Conservation (phyloP, 192 early-diverging fungal genomes). For the Coemansia sp. region DNA sequence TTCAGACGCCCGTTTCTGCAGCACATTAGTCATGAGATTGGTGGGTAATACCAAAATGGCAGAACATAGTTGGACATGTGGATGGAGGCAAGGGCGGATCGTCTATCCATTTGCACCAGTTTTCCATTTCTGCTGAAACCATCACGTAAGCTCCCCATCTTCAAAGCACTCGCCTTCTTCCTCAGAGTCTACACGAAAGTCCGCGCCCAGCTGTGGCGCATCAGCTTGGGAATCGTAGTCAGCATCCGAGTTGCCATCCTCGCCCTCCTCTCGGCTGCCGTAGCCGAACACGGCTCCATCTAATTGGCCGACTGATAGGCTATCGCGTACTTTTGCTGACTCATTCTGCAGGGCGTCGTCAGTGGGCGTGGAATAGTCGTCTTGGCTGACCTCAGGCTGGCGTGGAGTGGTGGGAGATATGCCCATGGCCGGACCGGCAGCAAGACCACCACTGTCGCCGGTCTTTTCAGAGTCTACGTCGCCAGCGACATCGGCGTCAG, state of each 20-base stretch:
- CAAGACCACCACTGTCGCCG: neutral
- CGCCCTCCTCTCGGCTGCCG: slow-evolving; percentile 20
- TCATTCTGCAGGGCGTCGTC: slow-evolving; percentile 22
- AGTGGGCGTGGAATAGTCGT: slow-evolving; percentile 24
- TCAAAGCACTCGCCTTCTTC: slow-evolving; percentile 40
- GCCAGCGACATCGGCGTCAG: slow-evolving; percentile 2
- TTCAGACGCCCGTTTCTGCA: neutral
- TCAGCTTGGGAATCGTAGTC: neutral
- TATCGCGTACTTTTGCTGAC: neutral
- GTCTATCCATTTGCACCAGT: neutral
- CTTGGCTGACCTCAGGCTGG: slow-evolving; percentile 15
- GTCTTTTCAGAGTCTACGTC: slow-evolving; percentile 15
- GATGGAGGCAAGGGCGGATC: neutral
- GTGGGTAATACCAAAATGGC: neutral
- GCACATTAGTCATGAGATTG: neutral
- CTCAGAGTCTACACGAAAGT: slow-evolving; percentile 8
- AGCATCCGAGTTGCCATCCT: slow-evolving; percentile 6
- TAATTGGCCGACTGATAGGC: neutral
- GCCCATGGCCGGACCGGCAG: slow-evolving; percentile 7
- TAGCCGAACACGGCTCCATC: slow-evolving; percentile 1
- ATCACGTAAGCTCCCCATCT: slow-evolving; percentile 36
- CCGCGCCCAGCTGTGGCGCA: neutral
- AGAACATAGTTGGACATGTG: neutral
- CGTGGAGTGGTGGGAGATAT: slow-evolving; percentile 31
- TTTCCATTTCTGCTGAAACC: too few relatives aligned